A percentile compares a stretch with the other conserved stretches of the same genome.
Conservation (phyloP, 2,329 filamentous ascomycete species). For the Chaetomiaceae sp. region DNA sequence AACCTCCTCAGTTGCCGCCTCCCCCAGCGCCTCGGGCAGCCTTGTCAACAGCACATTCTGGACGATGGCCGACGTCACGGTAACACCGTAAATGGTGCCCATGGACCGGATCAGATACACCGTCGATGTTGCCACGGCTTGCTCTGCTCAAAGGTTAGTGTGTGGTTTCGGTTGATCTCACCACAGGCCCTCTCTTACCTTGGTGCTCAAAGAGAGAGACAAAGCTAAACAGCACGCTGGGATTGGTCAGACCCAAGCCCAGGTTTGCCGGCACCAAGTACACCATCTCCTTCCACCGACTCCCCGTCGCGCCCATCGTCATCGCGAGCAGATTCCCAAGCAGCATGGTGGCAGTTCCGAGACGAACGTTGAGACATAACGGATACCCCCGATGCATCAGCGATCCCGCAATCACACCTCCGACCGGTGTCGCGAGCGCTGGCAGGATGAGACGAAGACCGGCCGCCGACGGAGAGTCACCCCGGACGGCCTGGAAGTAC, state of each 20-base stretch:
- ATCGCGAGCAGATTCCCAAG: slow-evolving; percentile 50
- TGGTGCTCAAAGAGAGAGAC: slow-evolving; percentile 58
- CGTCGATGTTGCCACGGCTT: slow-evolving; percentile 58
- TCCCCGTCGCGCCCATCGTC: slow-evolving; percentile 37
- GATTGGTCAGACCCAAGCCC: slow-evolving; percentile 57
- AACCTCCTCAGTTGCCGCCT: slow-evolving; percentile 27
- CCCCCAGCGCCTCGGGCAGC: slow-evolving; percentile 47
- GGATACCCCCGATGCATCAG: slow-evolving; percentile 49
- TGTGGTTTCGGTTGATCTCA: not conserved
- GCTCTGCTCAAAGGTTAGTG: slow-evolving; percentile 43
- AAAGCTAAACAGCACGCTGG: slow-evolving; percentile 56
- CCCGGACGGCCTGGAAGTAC: slow-evolving; percentile 63
- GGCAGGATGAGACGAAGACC: slow-evolving; percentile 61
- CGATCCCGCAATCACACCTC: slow-evolving; percentile 52
- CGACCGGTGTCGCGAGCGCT: slow-evolving; percentile 54
- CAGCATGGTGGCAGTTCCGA: slow-evolving; percentile 46
- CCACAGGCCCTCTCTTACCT: slow-evolving; percentile 36
- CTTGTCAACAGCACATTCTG: slow-evolving; percentile 54
- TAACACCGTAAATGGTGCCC: slow-evolving; percentile 61
- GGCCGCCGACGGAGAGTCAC: slow-evolving; percentile 59
- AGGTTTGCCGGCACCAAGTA: slow-evolving; percentile 55
- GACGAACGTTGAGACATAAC: slow-evolving; percentile 42
- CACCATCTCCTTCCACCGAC: slow-evolving; percentile 50
- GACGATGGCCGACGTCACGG: slow-evolving; percentile 56
- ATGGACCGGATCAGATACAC: slow-evolving; percentile 61